A percentile compares a stretch with the other conserved stretches of the same genome.
phyloP scores from a whole-genome alignment of 352 stramenopile genomes.

The Phytophthora idaei region DNA sequence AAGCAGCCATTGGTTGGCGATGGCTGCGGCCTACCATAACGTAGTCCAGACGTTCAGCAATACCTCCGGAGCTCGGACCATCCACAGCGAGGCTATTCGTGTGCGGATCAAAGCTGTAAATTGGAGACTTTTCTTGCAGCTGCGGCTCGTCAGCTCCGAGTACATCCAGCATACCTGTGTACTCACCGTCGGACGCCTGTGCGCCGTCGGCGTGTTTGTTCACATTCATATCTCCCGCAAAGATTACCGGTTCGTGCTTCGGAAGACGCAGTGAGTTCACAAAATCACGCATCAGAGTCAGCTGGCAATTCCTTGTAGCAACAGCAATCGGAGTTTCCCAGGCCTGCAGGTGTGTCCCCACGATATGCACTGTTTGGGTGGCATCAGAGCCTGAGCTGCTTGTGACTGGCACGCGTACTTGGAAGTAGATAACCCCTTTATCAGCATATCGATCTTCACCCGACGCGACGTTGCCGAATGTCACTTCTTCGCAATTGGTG shows the following conservation, averaged over 20 bases:
- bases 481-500: conserved; percentile 57
- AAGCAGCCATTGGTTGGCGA: conserved; percentile 34
- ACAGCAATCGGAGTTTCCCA: conserved; percentile 61
- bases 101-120: conserved; percentile 68
- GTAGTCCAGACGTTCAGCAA: conserved; percentile 70
- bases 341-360: conserved; percentile 71
- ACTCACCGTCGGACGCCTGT: conserved; percentile 35
- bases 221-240: conserved; percentile 71
- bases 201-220: conserved; percentile 44
- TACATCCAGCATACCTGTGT: conserved; percentile 52
- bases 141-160: conserved; percentile 45
- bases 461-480: conserved; percentile 57
- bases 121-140: conserved; percentile 34
- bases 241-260: conserved; percentile 52
- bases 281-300: conserved; percentile 52
- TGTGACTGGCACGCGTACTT: conserved; percentile 34
- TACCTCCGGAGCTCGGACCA: conserved; percentile 61
- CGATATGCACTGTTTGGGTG: conserved; percentile 54
- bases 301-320: conserved; percentile 45
- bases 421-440: conserved; percentile 73
- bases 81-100: conserved; percentile 65
- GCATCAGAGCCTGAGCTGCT: conserved; percentile 8
- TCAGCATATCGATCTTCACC: conserved; percentile 70
- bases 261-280: conserved; percentile 55
- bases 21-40: conserved; percentile 48